Evolutionary conservation across 1,139 yeast species (phyloP).

Genomic region (Debaryomyces sp.): DNA sequence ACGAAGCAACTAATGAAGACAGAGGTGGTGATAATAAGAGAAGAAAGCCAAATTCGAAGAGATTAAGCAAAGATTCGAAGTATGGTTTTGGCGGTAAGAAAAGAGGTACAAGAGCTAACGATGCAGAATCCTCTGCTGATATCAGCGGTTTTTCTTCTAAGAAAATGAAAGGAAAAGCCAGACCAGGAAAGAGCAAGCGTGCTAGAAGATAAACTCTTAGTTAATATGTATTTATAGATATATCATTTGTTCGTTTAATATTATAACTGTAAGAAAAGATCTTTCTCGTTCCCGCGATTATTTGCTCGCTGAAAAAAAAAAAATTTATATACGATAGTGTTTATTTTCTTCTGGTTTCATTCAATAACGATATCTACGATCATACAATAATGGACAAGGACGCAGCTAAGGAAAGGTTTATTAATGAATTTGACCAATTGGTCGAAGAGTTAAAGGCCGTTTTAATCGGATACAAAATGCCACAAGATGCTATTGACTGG

Average conservation of each 20-base stretch:
- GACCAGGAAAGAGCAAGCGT: slow-evolving; percentile 80
- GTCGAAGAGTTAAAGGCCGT: slow-evolving; percentile 74
- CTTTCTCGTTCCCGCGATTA: background rate
- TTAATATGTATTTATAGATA: slow-evolving; percentile 6
- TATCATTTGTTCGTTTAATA: slow-evolving; percentile 2
- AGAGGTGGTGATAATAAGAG: slow-evolving; percentile 42
- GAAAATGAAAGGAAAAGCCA: slow-evolving; percentile 56
- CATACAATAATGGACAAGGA: slow-evolving; percentile 31
- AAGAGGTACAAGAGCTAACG: slow-evolving; percentile 72
- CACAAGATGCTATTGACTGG: slow-evolving; percentile 88
- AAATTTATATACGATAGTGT: background rate
- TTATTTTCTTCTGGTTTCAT: background rate
- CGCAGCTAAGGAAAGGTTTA: slow-evolving; percentile 61
- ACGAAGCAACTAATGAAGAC: slow-evolving; percentile 71
- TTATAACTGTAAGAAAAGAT: background rate
- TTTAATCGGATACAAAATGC: slow-evolving; percentile 74
- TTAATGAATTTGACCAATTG: slow-evolving; percentile 72
- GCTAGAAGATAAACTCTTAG: slow-evolving; percentile 24
- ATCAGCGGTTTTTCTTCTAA: slow-evolving; percentile 61
- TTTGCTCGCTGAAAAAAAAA: slow-evolving; percentile 5
- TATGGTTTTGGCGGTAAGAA: slow-evolving; percentile 72
- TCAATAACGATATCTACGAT: background rate
- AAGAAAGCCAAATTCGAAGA: slow-evolving; percentile 62
- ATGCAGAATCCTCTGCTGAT: slow-evolving; percentile 73
- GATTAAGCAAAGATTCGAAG: slow-evolving; percentile 69